These are phyloP conservation scores for Curvularia lunata DNA, from an alignment of 2,329 filamentous ascomycete species.

Conservation along the genomic window DNA sequence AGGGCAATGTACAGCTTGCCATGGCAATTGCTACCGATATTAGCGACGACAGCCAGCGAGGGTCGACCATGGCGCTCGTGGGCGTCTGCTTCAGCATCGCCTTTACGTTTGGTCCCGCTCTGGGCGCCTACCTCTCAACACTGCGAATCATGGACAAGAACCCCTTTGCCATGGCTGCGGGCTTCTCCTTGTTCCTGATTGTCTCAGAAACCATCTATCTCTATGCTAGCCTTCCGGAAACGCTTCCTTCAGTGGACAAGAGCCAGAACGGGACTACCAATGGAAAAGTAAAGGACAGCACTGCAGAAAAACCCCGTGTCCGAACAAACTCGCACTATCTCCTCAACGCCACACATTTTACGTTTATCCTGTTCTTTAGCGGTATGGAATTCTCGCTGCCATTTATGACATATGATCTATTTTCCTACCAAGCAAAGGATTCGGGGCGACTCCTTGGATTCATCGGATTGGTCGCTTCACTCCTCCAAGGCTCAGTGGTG, in stretches of 20 bases:
- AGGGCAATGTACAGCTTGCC: conserved; percentile 95
- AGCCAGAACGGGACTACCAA: conserved; percentile 24
- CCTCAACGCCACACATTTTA: conserved; percentile 84
- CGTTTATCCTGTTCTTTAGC: conserved; percentile 95
- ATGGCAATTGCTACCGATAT: conserved; percentile 97
- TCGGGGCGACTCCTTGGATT: conserved; percentile 88
- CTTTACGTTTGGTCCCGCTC: conserved; percentile 92
- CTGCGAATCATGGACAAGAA: conserved; percentile 82
- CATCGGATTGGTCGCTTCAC: conserved; percentile 85
- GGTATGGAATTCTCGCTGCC: conserved; percentile 98
- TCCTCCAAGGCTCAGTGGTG: conserved; percentile 93
- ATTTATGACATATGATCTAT: conserved; percentile 96
- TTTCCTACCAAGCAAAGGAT: conserved; percentile 76
- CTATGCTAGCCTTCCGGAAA: conserved; percentile 85
- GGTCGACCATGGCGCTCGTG: conserved; percentile 93
- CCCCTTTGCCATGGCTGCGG: conserved; percentile 91
- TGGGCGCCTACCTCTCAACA: conserved; percentile 84
- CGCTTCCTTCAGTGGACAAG: conserved; percentile 63
- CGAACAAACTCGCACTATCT: conserved; percentile 83
- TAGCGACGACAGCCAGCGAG: conserved; percentile 81
- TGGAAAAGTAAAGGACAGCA: conserved; percentile 26
- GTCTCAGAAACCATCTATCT: conserved; percentile 87
- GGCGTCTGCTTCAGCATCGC: conserved; percentile 96
- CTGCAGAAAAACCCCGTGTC: conserved; percentile 28
- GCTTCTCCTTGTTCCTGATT: conserved; percentile 83